Conservation (phyloP, 75 land plant species). For the Cupressus sempervirens region DNA sequence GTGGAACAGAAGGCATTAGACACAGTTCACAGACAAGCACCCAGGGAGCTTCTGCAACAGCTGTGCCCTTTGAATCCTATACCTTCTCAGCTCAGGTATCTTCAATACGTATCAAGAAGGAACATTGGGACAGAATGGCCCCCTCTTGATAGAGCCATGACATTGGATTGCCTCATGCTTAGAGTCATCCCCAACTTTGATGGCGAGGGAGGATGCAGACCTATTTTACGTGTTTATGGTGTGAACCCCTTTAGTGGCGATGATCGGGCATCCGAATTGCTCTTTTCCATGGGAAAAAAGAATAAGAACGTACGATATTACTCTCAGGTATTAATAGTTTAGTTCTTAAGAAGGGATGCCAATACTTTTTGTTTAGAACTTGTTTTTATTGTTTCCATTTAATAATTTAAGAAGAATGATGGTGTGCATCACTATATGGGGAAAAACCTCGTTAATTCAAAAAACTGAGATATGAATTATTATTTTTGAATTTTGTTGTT, state of each 20-base stretch:
- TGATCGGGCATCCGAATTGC: constrained; percentile 46
- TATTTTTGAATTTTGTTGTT: neutral
- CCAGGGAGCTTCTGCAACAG: constrained; percentile 49
- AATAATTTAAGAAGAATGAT: neutral
- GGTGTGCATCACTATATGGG: constrained; percentile 3
- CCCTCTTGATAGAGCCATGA: constrained; percentile 58
- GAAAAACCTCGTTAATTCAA: neutral
- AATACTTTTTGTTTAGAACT: neutral
- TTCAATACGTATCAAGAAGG: constrained; percentile 66
- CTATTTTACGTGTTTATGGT: constrained; percentile 68
- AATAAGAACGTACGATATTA: constrained; percentile 41
- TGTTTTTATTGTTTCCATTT: neutral
- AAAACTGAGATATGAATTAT: neutral
- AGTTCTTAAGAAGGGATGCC: neutral
- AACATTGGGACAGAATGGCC: constrained; percentile 63
- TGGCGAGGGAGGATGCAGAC: constrained; percentile 67
- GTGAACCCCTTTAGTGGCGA: constrained; percentile 45
- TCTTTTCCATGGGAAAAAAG: constrained; percentile 49
- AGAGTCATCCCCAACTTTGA: constrained; percentile 55
- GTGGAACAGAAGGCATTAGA: constrained; percentile 65
- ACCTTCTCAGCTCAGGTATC: constrained; percentile 73
- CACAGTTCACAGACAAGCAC: constrained; percentile 61
- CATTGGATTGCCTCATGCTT: constrained; percentile 58
- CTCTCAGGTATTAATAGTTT: constrained; percentile 41
- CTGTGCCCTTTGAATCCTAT: constrained; percentile 60